Conservation (phyloP, 768 basidiomycete species). For the Boletus huronensis region DNA sequence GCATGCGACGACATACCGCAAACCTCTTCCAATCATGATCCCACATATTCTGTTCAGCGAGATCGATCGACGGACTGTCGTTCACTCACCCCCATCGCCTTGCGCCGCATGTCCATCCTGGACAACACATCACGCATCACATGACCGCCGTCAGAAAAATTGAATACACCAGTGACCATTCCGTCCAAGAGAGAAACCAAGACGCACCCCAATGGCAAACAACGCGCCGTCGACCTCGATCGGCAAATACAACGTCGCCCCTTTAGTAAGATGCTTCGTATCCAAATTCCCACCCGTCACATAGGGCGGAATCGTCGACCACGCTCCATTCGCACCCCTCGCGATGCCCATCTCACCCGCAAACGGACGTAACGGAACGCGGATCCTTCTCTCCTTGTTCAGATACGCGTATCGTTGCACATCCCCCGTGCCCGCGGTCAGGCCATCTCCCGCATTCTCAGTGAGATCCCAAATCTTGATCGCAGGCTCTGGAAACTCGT, state of each 20-base stretch:
- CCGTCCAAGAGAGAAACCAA: background rate
- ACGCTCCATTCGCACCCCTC: slow-evolving; percentile 45
- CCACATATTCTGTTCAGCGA: background rate
- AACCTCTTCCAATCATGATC: slow-evolving; percentile 42
- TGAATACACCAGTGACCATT: background rate
- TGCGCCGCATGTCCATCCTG: slow-evolving; percentile 67
- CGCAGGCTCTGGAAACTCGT: slow-evolving; percentile 49
- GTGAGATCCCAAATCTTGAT: slow-evolving; percentile 54
- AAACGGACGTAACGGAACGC: slow-evolving; percentile 53
- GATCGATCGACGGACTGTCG: background rate
- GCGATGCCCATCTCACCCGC: slow-evolving; percentile 66
- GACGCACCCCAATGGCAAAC: slow-evolving; percentile 53
- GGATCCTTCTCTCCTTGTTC: slow-evolving; percentile 44
- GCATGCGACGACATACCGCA: slow-evolving; percentile 41
- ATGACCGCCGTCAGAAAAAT: background rate
- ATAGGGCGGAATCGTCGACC: slow-evolving; percentile 63
- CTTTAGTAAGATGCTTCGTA: slow-evolving; percentile 52
- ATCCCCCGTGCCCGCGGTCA: slow-evolving; percentile 18
- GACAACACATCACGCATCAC: background rate
- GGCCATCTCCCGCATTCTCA: slow-evolving; percentile 14
- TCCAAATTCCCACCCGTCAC: slow-evolving; percentile 61
- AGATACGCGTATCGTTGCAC: slow-evolving; percentile 42
- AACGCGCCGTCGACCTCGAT: slow-evolving; percentile 58
- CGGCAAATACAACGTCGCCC: slow-evolving; percentile 56
- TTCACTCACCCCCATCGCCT: slow-evolving; percentile 55